Conservation (phyloP, 1,284 basidiomycete genomes). For the Neonothopanus nambi region DNA sequence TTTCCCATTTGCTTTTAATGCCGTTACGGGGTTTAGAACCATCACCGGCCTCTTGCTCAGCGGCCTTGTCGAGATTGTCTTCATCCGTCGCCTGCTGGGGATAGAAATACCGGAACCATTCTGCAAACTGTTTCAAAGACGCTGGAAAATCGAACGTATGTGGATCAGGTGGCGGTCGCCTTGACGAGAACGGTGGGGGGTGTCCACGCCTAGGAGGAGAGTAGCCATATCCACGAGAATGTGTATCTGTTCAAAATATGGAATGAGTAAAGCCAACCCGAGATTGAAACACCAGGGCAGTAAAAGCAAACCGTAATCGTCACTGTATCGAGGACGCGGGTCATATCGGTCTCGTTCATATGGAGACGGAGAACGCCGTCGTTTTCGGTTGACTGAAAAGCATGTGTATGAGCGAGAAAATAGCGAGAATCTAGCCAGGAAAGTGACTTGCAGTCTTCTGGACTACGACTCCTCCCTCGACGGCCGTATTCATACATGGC, state of each 20-base stretch:
- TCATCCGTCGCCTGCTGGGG: slow-evolving; percentile 78
- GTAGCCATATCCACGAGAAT: slow-evolving; percentile 54
- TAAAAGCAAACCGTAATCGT: slow-evolving; percentile 68
- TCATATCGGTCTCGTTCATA: slow-evolving; percentile 79
- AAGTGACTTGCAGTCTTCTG: slow-evolving; percentile 63
- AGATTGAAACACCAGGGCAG: slow-evolving; percentile 7
- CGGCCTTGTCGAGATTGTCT: slow-evolving; percentile 77
- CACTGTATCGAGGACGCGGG: slow-evolving; percentile 75
- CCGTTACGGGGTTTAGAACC: slow-evolving; percentile 79
- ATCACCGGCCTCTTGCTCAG: slow-evolving; percentile 77
- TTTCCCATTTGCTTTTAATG: slow-evolving; percentile 81
- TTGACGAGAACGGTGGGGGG: slow-evolving; percentile 57
- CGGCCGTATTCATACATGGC: slow-evolving; percentile 61
- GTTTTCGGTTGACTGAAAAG: slow-evolving; percentile 65
- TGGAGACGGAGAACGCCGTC: slow-evolving; percentile 85
- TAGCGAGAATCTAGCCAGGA: background rate
- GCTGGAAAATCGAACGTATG: slow-evolving; percentile 82
- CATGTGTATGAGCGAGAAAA: background rate
- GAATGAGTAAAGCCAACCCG: background rate
- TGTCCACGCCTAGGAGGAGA: slow-evolving; percentile 34
- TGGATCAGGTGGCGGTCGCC: slow-evolving; percentile 71
- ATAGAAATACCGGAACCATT: slow-evolving; percentile 85
- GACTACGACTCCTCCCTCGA: slow-evolving; percentile 74
- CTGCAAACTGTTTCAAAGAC: slow-evolving; percentile 82
- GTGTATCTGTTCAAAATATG: slow-evolving; percentile 47